phyloP scores from a whole-genome alignment of 495 filamentous ascomycete genomes.

The Astrothelium macrocarpum region DNA sequence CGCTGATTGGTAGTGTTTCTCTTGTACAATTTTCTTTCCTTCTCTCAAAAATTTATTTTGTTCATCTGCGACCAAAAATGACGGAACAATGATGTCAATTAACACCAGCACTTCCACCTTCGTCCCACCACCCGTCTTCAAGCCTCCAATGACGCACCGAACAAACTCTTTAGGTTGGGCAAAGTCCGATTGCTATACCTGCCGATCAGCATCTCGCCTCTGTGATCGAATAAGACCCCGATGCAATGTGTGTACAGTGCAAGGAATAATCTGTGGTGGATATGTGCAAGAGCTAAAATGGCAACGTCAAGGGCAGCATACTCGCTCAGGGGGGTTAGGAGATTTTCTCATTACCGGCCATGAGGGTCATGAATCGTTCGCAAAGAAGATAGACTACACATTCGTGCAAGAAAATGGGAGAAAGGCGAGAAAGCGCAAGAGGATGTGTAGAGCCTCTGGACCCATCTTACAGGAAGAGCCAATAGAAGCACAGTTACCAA shows the following conservation, averaged over 20 bases:
- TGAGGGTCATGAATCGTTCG: background rate
- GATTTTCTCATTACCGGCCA: background rate
- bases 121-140: background rate
- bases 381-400: background rate
- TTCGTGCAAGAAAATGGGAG: slow-evolving; percentile 2
- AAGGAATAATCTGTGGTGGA: background rate
- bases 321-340: background rate
- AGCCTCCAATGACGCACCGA: background rate
- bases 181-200: slow-evolving; percentile 2
- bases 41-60: background rate
- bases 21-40: background rate
- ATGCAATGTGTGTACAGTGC: background rate
- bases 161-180: slow-evolving; percentile 1
- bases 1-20: background rate
- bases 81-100: background rate
- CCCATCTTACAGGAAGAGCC: background rate
- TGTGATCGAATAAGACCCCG: slow-evolving; percentile 1
- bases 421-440: slow-evolving; percentile 1
- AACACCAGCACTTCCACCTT: background rate
- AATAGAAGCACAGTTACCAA: background rate
- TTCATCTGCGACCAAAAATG: background rate
- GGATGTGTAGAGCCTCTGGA: background rate
- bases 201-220: background rate
- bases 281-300: slow-evolving; percentile 1
- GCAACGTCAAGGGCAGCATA: background rate